These are phyloP conservation scores for Acacia melanoxylon DNA, from an alignment of 306 rosid genomes.

Conservation along the genomic window DNA sequence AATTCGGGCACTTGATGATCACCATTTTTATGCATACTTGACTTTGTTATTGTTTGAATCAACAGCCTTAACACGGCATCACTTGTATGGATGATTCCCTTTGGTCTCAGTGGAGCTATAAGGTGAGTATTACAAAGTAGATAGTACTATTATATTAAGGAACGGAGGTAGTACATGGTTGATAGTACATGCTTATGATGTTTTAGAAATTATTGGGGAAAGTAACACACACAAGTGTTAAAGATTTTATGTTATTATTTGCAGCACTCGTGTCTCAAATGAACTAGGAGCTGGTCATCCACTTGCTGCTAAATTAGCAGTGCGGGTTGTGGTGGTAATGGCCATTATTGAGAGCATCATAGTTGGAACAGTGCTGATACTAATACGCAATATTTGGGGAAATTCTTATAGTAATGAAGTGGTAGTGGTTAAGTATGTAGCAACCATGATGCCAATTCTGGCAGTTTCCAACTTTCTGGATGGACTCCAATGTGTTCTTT, in stretches of 20 bases:
- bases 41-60: not conserved
- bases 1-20: not conserved
- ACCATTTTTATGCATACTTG: not conserved
- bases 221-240: not conserved
- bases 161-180: too few relatives aligned
- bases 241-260: conserved; percentile 8
- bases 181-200: not conserved
- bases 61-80: conserved; percentile 49
- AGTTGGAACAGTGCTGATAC: conserved; percentile 46
- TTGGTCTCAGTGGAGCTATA: conserved; percentile 70
- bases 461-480: not conserved
- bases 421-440: not conserved
- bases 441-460: not conserved
- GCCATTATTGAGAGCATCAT: conserved; percentile 55
- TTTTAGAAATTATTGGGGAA: not conserved
- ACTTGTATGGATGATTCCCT: conserved; percentile 72
- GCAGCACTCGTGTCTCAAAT: conserved; percentile 74
- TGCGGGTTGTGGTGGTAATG: conserved; percentile 46
- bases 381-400: conserved; percentile 37
- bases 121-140: conserved; percentile 39
- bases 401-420: not conserved
- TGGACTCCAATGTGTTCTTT: not conserved
- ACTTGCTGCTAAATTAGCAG: conserved; percentile 57
- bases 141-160: too few relatives aligned
- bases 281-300: conserved; percentile 81